Percentiles rank a stretch among this genome's conserved stretches.
Evolutionary conservation across 108 stramenopile genomes (phyloP).

Genomic region (Skeletonema grethae): DNA sequence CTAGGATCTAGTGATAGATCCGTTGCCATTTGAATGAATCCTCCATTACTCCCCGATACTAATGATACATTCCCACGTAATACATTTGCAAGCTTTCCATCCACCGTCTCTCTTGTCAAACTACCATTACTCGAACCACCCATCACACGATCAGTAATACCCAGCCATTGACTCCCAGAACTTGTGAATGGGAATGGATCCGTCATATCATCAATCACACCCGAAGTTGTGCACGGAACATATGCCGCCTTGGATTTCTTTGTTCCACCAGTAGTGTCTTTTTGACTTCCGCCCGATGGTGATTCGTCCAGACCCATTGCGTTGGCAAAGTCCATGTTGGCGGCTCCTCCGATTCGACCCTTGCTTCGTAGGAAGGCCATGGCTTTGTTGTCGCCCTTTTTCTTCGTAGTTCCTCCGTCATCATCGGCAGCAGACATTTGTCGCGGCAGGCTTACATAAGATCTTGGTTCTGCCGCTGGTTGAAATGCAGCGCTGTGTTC

Average conservation of each 20-base stretch:
- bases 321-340: constrained; percentile 70
- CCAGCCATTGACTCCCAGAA: constrained; percentile 73
- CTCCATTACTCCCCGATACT: constrained; percentile 56
- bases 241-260: constrained; percentile 64
- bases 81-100: constrained; percentile 50
- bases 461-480: not conserved
- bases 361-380: constrained; percentile 74
- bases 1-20: constrained; percentile 65
- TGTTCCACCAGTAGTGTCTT: not conserved
- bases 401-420: constrained; percentile 7
- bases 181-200: constrained; percentile 76
- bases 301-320: constrained; percentile 79
- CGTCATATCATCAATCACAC: constrained; percentile 74
- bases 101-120: constrained; percentile 40
- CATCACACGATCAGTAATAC: constrained; percentile 75
- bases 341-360: constrained; percentile 67
- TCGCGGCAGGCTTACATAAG: not conserved
- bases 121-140: constrained; percentile 59
- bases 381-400: constrained; percentile 64
- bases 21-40: constrained; percentile 84
- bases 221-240: constrained; percentile 51
- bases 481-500: constrained; percentile 8
- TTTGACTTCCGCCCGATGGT: constrained; percentile 45
- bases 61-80: constrained; percentile 60
- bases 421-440: not conserved